A percentile compares a stretch with the other conserved stretches of the same genome.
Conservation (phyloP, 208 protist species). For the Strigomonas galati region DNA sequence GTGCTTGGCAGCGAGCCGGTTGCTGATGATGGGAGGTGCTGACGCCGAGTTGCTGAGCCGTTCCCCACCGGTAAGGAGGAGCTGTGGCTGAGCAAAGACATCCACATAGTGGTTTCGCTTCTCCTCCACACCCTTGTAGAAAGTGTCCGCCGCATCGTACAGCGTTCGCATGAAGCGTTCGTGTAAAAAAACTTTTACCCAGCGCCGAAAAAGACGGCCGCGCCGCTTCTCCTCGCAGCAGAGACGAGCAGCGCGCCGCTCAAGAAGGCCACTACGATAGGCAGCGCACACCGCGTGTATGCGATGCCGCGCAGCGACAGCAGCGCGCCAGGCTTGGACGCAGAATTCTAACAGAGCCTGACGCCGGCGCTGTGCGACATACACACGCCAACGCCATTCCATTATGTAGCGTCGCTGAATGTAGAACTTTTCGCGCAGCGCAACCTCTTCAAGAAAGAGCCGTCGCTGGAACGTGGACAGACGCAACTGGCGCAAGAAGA, state of each 20-base stretch:
- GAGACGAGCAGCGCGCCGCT: background rate
- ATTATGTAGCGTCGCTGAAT: constrained; percentile 41
- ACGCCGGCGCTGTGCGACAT: background rate
- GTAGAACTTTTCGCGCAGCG: constrained; percentile 62
- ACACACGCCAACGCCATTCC: constrained; percentile 21
- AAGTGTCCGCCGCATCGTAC: constrained; percentile 2
- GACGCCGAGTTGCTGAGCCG: background rate
- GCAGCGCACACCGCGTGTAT: background rate
- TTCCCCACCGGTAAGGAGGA: constrained; percentile 6
- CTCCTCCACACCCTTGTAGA: background rate
- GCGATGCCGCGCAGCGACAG: background rate
- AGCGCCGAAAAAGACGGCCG: constrained; percentile 9
- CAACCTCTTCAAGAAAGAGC: constrained; percentile 29
- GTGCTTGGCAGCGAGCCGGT: background rate
- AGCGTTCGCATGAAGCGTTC: constrained; percentile 14
- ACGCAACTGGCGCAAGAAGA: constrained; percentile 62
- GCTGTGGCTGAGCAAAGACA: background rate
- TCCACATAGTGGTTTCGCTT: constrained; percentile 2
- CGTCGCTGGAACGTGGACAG: constrained; percentile 31
- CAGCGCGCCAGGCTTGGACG: background rate
- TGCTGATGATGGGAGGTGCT: background rate
- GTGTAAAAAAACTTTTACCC: constrained; percentile 12
- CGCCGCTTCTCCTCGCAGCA: background rate
- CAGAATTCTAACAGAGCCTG: background rate
- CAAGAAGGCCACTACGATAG: background rate